Evolutionary conservation across 164 flowering plant species (phyloP).

Genomic region (Malania oleifera): DNA sequence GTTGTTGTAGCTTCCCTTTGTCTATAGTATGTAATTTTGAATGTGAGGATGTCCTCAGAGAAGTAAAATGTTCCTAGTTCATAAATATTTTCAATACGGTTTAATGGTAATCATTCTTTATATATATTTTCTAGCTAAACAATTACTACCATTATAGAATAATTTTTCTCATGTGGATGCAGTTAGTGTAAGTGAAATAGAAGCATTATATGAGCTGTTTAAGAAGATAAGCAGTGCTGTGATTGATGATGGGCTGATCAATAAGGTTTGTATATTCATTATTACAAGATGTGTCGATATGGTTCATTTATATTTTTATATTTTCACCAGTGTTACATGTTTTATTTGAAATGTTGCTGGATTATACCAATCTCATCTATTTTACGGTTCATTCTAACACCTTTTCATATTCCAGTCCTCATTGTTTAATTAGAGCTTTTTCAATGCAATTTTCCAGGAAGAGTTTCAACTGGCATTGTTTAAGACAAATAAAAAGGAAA

Average conservation of each 20-base stretch:
- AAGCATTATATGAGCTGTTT: conserved; percentile 79
- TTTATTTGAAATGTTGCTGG: background rate
- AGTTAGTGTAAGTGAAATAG: conserved; percentile 90
- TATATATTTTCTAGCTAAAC: background rate
- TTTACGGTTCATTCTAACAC: background rate
- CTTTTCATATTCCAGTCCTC: background rate
- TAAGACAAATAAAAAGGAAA: conserved; percentile 82
- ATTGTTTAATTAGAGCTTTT: background rate
- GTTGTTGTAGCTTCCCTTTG: too few relatives aligned
- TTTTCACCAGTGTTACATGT: background rate
- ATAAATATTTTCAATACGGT: background rate
- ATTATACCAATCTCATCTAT: background rate
- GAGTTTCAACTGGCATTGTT: conserved; percentile 86
- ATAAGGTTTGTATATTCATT: conserved; percentile 48
- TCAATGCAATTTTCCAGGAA: conserved; percentile 39
- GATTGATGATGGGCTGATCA: conserved; percentile 82
- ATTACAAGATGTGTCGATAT: background rate
- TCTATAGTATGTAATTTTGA: background rate
- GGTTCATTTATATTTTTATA: background rate
- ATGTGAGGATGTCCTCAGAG: background rate
- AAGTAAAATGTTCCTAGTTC: background rate
- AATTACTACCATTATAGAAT: background rate
- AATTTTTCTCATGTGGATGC: conserved; percentile 21
- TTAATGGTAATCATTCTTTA: too few relatives aligned
- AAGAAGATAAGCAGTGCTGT: conserved; percentile 93